Base-by-base conservation (phyloP, 352 stramenopile species). In the Phytophthora parvispora region DNA sequence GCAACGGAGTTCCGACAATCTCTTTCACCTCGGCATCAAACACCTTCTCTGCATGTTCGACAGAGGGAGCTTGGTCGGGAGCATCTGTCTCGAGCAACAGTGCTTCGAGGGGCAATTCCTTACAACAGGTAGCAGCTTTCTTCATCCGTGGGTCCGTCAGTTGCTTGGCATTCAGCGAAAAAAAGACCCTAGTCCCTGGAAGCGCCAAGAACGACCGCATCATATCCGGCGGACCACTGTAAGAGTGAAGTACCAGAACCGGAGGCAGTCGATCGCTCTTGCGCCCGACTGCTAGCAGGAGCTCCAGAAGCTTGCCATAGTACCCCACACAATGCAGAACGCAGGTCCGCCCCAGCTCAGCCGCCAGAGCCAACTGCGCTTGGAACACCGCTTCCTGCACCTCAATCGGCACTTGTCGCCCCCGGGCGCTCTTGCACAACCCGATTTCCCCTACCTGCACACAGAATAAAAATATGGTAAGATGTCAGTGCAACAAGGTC, bases 161-260 rank as follows among this genome's bases (percentile, higher is more conserved):
- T 47, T 94, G 84, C 67, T 89, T 91, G n/a, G 75, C 81, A 27
- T 92, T 93, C 16, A 96, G 60, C 6, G 88, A 96, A 52, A 94
- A 90, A 54, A 83, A 96, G 16, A 96, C 40, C n/a, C 62, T 74
- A 9, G 80, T 81, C 2, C 22, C 42, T 18, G 50, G 48, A 42
- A 93, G 61, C 2, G 72, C 70, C 2, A 90, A 50, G 49, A 93
- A 94, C 15, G 82, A 64, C 0, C 56, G 29, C 7, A 90, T 63
- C 75, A 94, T 86, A 18, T 93, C 77, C 6, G 76, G 68, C 3
- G 86, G 63, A 1, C 88, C 86, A 2, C 71, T 80, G 58, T 83
- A 96, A 32, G 88, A 93, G 57, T 96, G 88, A 32, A 96, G 49
- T 9, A 96, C 74, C 25, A 94, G 67, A 2, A 63, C 27, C 12